These are phyloP conservation scores for Thalassiosira hispida DNA, from an alignment of 352 stramenopile genomes.

Conservation along the genomic window DNA sequence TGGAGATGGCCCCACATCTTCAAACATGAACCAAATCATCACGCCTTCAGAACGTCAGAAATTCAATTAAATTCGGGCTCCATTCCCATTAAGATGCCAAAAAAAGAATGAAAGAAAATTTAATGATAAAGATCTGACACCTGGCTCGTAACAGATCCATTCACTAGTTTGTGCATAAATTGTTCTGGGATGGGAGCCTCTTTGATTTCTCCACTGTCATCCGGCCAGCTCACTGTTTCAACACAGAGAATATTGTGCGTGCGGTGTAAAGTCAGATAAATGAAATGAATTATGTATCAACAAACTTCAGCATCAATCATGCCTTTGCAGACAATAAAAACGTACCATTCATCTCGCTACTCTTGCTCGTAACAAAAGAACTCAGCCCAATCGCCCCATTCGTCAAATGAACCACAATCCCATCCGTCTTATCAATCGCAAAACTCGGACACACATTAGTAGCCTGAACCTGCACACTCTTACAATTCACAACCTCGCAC, in stretches of 20 bases:
- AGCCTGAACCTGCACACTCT: conserved; percentile 95
- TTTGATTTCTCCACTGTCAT: conserved; percentile 90
- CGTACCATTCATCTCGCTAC: conserved; percentile 89
- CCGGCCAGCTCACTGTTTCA: conserved; percentile 94
- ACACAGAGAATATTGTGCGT: conserved; percentile 68
- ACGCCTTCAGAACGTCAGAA: no score
- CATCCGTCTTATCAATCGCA: conserved; percentile 99
- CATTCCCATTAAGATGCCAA: no score
- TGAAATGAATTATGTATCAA: conserved; percentile 6
- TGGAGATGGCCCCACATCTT: no score
- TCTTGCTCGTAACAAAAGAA: conserved; percentile 95
- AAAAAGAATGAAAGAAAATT: no score
- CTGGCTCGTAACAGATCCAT: conserved; percentile 89
- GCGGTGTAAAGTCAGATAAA: conserved; percentile 17
- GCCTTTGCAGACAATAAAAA: no score
- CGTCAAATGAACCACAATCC: conserved; percentile 94
- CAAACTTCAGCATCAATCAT: no score
- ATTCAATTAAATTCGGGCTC: no score
- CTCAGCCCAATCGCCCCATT: conserved; percentile 88
- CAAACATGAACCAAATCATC: no score
- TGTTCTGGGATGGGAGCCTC: conserved; percentile 97
- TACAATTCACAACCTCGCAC: conserved; percentile 98
- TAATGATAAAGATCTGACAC: conserved; percentile 95
- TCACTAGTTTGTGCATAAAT: conserved; percentile 93
- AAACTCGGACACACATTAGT: conserved; percentile 93